Percentiles rank a stretch among this genome's conserved stretches.
Conservation (phyloP, 2,329 filamentous ascomycete genomes). For the Colletotrichum endophyticum region DNA sequence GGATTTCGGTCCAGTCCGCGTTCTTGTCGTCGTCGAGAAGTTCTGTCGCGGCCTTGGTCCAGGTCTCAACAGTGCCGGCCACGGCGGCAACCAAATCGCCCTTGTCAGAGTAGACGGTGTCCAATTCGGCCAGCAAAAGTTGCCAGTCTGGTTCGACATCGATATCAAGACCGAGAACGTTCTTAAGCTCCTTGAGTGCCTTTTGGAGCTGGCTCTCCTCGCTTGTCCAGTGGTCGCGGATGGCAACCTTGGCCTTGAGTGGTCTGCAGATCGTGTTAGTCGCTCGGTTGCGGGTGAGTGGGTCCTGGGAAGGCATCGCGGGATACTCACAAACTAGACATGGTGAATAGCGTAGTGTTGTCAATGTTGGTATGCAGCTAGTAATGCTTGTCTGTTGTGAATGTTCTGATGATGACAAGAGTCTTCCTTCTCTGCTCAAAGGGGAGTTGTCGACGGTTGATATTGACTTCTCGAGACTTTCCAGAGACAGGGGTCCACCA, state of each 20-base stretch:
- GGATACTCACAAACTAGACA: constrained; percentile 9
- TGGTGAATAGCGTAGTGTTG: not conserved
- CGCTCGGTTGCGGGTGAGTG: not conserved
- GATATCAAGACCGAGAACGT: constrained; percentile 43
- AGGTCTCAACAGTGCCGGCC: constrained; percentile 41
- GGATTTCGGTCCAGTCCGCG: constrained; percentile 44
- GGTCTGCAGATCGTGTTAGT: constrained; percentile 34
- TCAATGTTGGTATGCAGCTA: not conserved
- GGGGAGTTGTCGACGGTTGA: not conserved
- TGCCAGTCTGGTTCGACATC: constrained; percentile 47
- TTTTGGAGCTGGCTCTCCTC: constrained; percentile 35
- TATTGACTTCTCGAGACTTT: not conserved
- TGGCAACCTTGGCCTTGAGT: constrained; percentile 43
- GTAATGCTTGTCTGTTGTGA: not conserved
- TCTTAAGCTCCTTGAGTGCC: constrained; percentile 33
- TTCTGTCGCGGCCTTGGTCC: constrained; percentile 40
- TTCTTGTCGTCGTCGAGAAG: constrained; percentile 46
- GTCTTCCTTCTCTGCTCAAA: not conserved
- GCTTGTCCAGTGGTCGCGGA: constrained; percentile 49
- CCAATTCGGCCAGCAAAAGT: constrained; percentile 42
- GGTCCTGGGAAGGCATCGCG: not conserved
- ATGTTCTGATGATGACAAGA: not conserved
- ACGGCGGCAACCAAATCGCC: constrained; percentile 40
- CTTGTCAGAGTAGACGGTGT: constrained; percentile 43
- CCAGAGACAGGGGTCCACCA: not conserved